phyloP scores from a whole-genome alignment of 106 monocot genomes.

The Allium cepa region DNA sequence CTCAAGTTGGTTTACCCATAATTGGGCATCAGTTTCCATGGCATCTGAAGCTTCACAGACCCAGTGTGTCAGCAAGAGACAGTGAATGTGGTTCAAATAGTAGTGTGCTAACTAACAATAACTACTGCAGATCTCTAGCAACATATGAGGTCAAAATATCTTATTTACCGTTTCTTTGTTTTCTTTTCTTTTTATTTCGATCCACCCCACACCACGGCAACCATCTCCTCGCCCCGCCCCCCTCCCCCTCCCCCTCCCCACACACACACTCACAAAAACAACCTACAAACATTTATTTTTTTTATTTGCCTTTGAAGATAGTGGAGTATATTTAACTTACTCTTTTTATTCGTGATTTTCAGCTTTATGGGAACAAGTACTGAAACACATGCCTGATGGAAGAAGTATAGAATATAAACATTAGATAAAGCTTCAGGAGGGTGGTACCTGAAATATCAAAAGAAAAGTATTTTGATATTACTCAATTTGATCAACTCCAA shows the following conservation, averaged over 20 bases:
- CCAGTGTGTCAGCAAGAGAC: conserved; percentile 41
- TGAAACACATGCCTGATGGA: conserved; percentile 4
- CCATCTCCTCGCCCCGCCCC: no score
- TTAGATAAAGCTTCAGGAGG: no score
- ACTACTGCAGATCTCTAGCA: conserved; percentile 27
- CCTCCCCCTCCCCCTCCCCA: no score
- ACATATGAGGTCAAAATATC: conserved; percentile 5
- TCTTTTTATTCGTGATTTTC: conserved; percentile 1
- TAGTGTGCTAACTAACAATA: conserved; percentile 37
- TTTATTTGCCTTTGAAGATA: not conserved
- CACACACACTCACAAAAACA: no score
- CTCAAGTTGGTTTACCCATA: conserved; percentile 19
- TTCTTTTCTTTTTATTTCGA: not conserved
- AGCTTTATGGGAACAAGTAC: conserved; percentile 17
- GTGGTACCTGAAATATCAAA: no score
- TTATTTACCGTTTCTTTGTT: not conserved
- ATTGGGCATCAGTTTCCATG: conserved; percentile 37
- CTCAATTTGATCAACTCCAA: no score
- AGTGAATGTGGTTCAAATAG: conserved; percentile 64
- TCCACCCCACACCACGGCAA: no score
- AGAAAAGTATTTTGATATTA: no score
- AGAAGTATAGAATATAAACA: no score
- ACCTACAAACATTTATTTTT: no score
- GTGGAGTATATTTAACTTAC: conserved; percentile 3
- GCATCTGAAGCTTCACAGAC: conserved; percentile 48